These are phyloP conservation scores for Calonectria ilicicola DNA, from an alignment of 2,329 filamentous ascomycete species.

Conservation along the genomic window DNA sequence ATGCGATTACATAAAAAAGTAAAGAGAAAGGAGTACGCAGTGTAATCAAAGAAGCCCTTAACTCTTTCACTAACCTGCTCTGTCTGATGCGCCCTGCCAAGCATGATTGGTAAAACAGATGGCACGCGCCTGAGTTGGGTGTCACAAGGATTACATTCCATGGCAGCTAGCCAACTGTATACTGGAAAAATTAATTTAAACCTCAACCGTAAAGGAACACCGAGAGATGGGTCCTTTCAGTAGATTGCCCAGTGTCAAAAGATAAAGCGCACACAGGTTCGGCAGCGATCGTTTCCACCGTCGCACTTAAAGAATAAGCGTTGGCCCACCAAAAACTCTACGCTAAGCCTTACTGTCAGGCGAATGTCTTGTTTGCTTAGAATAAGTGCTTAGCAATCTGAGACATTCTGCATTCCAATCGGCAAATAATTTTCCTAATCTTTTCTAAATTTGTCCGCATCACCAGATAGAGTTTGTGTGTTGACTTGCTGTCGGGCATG, in stretches of 20 bases:
- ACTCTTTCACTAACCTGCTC: too few species aligned
- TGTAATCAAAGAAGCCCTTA: too few species aligned
- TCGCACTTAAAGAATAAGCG: neutral
- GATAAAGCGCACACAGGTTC: neutral
- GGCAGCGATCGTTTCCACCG: neutral
- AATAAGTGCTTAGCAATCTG: neutral
- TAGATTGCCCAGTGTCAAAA: neutral
- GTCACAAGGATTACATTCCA: neutral
- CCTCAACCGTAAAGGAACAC: neutral
- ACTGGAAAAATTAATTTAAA: too few species aligned
- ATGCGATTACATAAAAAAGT: too few species aligned
- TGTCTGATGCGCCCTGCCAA: neutral
- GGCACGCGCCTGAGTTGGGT: neutral
- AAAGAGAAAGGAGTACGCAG: too few species aligned
- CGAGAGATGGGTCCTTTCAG: neutral
- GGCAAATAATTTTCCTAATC: neutral
- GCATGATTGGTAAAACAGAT: neutral
- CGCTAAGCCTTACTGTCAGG: neutral
- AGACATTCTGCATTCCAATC: neutral
- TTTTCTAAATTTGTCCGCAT: neutral
- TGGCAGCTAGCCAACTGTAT: neutral
- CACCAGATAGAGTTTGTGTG: neutral
- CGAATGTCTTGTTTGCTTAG: neutral
- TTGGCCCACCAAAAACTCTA: neutral
- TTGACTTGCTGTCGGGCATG: neutral